These are phyloP conservation scores for Chalciporus sp. DNA, from an alignment of 1,284 basidiomycete species.

Conservation along the genomic window DNA sequence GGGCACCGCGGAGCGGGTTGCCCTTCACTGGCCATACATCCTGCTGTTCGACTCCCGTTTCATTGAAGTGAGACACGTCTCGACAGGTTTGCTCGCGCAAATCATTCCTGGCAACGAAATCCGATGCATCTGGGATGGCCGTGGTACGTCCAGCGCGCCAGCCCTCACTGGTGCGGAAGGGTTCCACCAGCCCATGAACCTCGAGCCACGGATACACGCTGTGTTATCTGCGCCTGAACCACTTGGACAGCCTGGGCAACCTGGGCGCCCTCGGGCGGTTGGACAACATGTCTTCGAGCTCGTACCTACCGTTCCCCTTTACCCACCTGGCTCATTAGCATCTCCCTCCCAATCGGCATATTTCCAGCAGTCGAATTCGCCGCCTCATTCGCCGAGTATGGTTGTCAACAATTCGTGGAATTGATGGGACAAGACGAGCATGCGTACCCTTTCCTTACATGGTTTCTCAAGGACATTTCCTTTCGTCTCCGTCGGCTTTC, in stretches of 20 bases:
- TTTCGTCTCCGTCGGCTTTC: background rate
- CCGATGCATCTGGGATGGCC: constrained; percentile 86
- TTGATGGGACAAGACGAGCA: constrained; percentile 4
- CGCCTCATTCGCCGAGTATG: constrained; percentile 56
- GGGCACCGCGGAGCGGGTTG: constrained; percentile 85
- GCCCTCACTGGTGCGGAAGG: constrained; percentile 27
- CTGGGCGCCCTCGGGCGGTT: constrained; percentile 46
- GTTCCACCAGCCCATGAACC: constrained; percentile 49
- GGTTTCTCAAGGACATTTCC: background rate
- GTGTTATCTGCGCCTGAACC: constrained; percentile 68
- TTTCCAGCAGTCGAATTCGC: constrained; percentile 62
- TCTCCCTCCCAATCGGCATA: constrained; percentile 66
- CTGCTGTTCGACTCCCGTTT: no score
- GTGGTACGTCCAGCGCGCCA: constrained; percentile 52
- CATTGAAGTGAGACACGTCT: constrained; percentile 83
- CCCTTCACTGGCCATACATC: constrained; percentile 87
- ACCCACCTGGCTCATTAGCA: constrained; percentile 59
- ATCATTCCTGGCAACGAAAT: constrained; percentile 85
- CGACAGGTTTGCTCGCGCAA: constrained; percentile 85
- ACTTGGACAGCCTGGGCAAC: constrained; percentile 34
- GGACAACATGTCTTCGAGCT: constrained; percentile 82
- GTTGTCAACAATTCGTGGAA: constrained; percentile 30
- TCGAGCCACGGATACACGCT: constrained; percentile 74
- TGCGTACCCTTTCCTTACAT: background rate
- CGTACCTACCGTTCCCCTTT: constrained; percentile 75